These are phyloP conservation scores for Fusarium brevicatenulatum DNA, from an alignment of 2,329 filamentous ascomycete genomes.

Conservation along the genomic window DNA sequence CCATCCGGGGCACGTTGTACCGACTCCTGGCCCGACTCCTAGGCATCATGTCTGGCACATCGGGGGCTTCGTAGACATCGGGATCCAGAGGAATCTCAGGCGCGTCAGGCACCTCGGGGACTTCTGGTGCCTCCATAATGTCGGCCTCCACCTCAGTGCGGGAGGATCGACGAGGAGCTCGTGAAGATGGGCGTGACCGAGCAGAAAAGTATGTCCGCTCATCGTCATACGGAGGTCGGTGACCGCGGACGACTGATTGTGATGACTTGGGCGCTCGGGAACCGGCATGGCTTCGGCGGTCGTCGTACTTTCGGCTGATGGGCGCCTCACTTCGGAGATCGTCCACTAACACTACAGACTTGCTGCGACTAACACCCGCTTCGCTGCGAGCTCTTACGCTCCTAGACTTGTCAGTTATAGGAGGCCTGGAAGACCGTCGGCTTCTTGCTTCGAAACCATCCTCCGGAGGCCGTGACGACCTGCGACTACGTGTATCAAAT, in stretches of 20 bases:
- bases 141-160: constrained; percentile 44
- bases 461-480: constrained; percentile 50
- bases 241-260: constrained; percentile 38
- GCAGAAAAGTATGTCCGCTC: constrained; percentile 59
- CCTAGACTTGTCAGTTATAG: constrained; percentile 39
- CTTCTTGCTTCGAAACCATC: constrained; percentile 52
- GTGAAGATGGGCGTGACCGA: constrained; percentile 45
- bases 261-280: constrained; percentile 49
- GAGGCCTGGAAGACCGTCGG: constrained; percentile 53
- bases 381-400: constrained; percentile 56
- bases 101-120: constrained; percentile 33
- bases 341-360: constrained; percentile 51
- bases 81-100: constrained; percentile 30
- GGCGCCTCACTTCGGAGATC: constrained; percentile 56
- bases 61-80: constrained; percentile 27
- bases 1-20: constrained; percentile 33
- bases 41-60: constrained; percentile 38
- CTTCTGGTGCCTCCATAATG: constrained; percentile 41
- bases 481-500: constrained; percentile 54
- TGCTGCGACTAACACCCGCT: constrained; percentile 28
- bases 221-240: constrained; percentile 42
- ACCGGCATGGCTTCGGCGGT: constrained; percentile 54
- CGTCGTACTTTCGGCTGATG: constrained; percentile 46
- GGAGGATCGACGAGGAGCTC: constrained; percentile 37
- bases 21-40: constrained; percentile 48